Percentiles rank a stretch among this genome's conserved stretches.
Conservation (phyloP, 768 basidiomycete species). For the Amanita pallidorosea region DNA sequence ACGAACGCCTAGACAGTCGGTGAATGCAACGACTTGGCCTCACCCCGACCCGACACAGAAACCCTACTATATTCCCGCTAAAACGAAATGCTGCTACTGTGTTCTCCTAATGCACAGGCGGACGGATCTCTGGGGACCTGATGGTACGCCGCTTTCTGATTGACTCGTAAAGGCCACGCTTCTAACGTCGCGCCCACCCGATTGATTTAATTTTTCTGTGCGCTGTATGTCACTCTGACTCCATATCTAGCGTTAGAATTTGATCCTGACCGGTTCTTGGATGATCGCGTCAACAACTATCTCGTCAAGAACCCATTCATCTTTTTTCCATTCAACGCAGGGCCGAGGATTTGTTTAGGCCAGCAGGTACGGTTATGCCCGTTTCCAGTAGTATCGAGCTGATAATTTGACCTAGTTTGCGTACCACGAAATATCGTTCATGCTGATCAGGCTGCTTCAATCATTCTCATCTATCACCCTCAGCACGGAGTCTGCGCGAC, state of each 20-base stretch:
- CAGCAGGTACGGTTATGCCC: conserved; percentile 31
- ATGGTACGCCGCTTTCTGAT: conserved; percentile 29
- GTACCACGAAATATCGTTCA: conserved; percentile 54
- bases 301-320: conserved; percentile 56
- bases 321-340: conserved; percentile 58
- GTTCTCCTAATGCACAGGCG: conserved; percentile 58
- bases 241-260: conserved; percentile 44
- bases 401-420: conserved; percentile 27
- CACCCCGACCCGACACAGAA: conserved; percentile 33
- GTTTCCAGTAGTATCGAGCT: not conserved
- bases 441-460: conserved; percentile 55
- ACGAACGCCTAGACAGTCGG: conserved; percentile 25
- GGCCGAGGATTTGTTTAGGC: conserved; percentile 49
- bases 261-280: conserved; percentile 65
- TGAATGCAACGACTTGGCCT: conserved; percentile 37
- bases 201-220: not conserved
- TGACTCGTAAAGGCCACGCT: not conserved
- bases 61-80: conserved; percentile 43
- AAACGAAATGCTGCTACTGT: conserved; percentile 41
- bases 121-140: conserved; percentile 61
- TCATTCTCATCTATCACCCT: conserved; percentile 39
- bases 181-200: not conserved
- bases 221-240: not conserved
- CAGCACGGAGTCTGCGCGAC: conserved; percentile 33
- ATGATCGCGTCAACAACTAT: conserved; percentile 50